These are phyloP conservation scores for Brassica carinata DNA, from an alignment of 345 rosid genomes.

Conservation along the genomic window DNA sequence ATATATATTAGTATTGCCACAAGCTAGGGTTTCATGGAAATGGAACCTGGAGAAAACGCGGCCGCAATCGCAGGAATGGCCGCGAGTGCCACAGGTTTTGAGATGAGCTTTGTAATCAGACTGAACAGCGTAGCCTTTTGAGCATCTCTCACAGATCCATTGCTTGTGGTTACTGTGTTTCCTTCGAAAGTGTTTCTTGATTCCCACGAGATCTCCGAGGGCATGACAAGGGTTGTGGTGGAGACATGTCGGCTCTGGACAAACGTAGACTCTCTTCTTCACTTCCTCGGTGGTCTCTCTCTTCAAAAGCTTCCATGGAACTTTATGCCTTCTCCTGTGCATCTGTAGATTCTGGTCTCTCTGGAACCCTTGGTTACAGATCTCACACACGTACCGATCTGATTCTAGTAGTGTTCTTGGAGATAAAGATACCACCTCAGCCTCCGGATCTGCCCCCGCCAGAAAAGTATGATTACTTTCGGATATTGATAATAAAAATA, in stretches of 20 bases:
- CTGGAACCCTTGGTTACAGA: conserved; percentile 98
- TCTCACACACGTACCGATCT: conserved; percentile 98
- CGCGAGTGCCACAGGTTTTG: conserved; percentile 97
- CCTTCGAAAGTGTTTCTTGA: conserved; percentile 92
- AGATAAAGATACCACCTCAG: conserved; percentile 92
- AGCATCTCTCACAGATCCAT: conserved; percentile 94
- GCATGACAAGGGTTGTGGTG: conserved; percentile 98
- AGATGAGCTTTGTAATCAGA: conserved; percentile 99
- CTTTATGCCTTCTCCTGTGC: conserved; percentile 97
- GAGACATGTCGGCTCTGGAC: conserved; percentile 93
- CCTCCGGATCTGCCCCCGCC: conserved; percentile 80
- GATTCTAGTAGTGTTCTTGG: conserved; percentile 96
- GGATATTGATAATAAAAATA: background rate
- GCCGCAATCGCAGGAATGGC: conserved; percentile 99
- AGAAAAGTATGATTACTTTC: conserved; percentile 7
- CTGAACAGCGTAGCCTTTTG: conserved; percentile 95
- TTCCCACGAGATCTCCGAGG: conserved; percentile 95
- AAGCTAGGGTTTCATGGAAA: conserved; percentile 30
- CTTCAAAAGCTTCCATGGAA: conserved; percentile 97
- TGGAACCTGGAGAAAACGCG: conserved; percentile 91
- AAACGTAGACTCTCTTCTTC: conserved; percentile 86
- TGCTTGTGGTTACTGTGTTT: conserved; percentile 94
- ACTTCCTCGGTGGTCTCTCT: conserved; percentile 72
- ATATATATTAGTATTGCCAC: background rate
- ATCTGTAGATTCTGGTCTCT: conserved; percentile 98